These are phyloP conservation scores for Epicoccum nigrum DNA, from an alignment of 2,329 filamentous ascomycete genomes.

Conservation along the genomic window DNA sequence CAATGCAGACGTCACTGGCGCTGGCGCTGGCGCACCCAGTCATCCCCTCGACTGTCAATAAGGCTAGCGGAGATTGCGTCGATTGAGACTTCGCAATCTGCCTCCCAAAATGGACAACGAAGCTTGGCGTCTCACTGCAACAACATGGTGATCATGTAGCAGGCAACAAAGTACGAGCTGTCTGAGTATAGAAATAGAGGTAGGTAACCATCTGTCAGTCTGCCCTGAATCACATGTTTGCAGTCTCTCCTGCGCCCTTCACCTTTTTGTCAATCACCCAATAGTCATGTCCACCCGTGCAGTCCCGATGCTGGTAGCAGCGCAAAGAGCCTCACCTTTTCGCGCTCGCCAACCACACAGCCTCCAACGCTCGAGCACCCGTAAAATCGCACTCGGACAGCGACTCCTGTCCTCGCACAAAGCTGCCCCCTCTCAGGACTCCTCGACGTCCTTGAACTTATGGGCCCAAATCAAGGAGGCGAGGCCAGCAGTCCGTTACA, in stretches of 20 bases:
- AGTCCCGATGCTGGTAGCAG: conserved; percentile 14
- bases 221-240: not conserved
- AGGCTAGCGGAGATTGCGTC: conserved; percentile 31
- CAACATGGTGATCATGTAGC: not conserved
- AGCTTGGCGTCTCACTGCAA: conserved; percentile 27
- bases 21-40: conserved; percentile 24
- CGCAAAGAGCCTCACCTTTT: conserved; percentile 14
- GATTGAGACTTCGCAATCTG: conserved; percentile 26
- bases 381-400: not conserved
- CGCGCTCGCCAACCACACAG: conserved; percentile 10
- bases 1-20: conserved; percentile 25
- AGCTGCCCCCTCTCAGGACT: not conserved
- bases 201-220: not conserved
- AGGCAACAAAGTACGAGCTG: conserved; percentile 17
- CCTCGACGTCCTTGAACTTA: conserved; percentile 20
- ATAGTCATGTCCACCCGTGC: not conserved
- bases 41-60: conserved; percentile 1
- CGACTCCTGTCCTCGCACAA: conserved; percentile 5
- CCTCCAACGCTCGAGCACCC: conserved; percentile 1
- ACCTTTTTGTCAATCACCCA: not conserved
- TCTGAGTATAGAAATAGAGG: conserved; percentile 8
- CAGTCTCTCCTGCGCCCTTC: not conserved
- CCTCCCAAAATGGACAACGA: conserved; percentile 27
- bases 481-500: conserved; percentile 28
- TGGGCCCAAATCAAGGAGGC: conserved; percentile 22